These are phyloP conservation scores for Schwanniomyces polymorphus DNA, from an alignment of 805 yeast genomes.

Conservation along the genomic window DNA sequence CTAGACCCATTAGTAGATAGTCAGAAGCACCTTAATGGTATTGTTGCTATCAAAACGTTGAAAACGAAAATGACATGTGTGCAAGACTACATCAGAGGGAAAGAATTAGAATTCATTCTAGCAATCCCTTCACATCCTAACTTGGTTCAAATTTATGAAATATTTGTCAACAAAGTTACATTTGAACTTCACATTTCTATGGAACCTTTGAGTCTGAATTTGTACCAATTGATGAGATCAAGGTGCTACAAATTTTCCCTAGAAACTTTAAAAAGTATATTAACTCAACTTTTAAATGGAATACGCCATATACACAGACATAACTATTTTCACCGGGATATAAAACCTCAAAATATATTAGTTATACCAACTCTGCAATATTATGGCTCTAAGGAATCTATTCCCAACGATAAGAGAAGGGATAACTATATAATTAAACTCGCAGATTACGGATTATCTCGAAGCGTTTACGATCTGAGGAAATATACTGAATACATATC, in stretches of 20 bases:
- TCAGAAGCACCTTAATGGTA: conserved; percentile 20
- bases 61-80: conserved; percentile 45
- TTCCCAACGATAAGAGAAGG: conserved; percentile 40
- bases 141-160: conserved; percentile 73
- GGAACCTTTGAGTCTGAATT: conserved; percentile 85
- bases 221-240: conserved; percentile 72
- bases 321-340: conserved; percentile 80
- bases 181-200: conserved; percentile 75
- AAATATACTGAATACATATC: conserved; percentile 77
- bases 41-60: conserved; percentile 82
- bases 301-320: conserved; percentile 75
- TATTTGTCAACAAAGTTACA: conserved; percentile 66
- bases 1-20: conserved; percentile 42
- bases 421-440: conserved; percentile 64
- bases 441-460: conserved; percentile 80
- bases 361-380: conserved; percentile 58
- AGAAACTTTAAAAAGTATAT: conserved; percentile 60
- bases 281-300: conserved; percentile 73
- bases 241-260: conserved; percentile 57
- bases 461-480: conserved; percentile 51
- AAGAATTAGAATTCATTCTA: conserved; percentile 67
- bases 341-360: conserved; percentile 91
- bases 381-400: conserved; percentile 40
- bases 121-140: conserved; percentile 70
- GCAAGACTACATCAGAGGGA: conserved; percentile 42